Percentiles rank a stretch among this genome's conserved stretches.
Evolutionary conservation across 768 basidiomycete genomes (phyloP).

Genomic region (Fistulinella prunicolor): DNA sequence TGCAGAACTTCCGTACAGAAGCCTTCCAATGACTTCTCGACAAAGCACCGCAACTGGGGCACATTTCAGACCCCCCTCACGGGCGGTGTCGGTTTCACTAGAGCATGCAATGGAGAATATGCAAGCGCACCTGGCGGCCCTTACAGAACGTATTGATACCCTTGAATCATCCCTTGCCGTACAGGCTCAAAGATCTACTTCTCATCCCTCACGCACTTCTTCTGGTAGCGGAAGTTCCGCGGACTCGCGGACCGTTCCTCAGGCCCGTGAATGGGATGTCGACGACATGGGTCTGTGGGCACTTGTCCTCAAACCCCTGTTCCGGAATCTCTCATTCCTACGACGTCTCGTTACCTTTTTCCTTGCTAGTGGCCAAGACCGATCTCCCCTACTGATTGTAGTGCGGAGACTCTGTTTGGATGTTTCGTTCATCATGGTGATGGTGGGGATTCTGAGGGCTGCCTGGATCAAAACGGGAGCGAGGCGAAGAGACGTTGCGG

Average conservation of each 20-base stretch:
- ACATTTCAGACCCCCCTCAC: slow-evolving; percentile 45
- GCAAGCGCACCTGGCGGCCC: slow-evolving; percentile 77
- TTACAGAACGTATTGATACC: slow-evolving; percentile 78
- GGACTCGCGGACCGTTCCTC: slow-evolving; percentile 23
- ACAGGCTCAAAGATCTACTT: slow-evolving; percentile 38
- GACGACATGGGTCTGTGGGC: slow-evolving; percentile 86
- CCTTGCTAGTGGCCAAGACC: slow-evolving; percentile 47
- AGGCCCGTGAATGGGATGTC: slow-evolving; percentile 56
- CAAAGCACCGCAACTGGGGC: slow-evolving; percentile 33
- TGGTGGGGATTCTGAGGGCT: slow-evolving; percentile 54
- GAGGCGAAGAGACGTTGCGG: slow-evolving; percentile 63
- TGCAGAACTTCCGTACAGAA: slow-evolving; percentile 35
- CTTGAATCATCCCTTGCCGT: slow-evolving; percentile 45
- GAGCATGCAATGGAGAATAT: slow-evolving; percentile 78
- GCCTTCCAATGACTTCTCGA: slow-evolving; percentile 33
- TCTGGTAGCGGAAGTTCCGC: slow-evolving; percentile 46
- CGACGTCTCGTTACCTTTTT: slow-evolving; percentile 57
- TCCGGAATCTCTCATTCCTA: slow-evolving; percentile 47
- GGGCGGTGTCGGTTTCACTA: slow-evolving; percentile 34
- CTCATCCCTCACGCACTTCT: slow-evolving; percentile 38
- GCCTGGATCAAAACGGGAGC: slow-evolving; percentile 69
- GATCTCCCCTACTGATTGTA: slow-evolving; percentile 65
- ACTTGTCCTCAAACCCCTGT: slow-evolving; percentile 60
- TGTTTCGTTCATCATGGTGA: slow-evolving; percentile 65
- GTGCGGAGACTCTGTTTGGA: slow-evolving; percentile 76